Evolutionary conservation across 2,329 filamentous ascomycete genomes (phyloP).

Genomic region (Fusarium hostae): DNA sequence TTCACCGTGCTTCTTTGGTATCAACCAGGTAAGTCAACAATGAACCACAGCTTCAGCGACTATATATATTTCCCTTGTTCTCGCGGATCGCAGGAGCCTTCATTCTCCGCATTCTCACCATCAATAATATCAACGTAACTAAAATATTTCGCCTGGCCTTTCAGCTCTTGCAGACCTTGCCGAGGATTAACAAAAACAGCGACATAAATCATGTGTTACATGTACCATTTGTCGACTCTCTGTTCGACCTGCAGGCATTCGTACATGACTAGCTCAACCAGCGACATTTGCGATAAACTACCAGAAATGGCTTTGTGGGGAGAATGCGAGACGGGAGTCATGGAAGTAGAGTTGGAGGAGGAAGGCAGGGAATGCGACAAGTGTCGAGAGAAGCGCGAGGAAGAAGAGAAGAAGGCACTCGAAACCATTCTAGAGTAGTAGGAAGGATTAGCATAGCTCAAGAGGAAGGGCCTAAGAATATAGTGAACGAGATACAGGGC

Average conservation of each 20-base stretch:
- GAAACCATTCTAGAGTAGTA: neutral
- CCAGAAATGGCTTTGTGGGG: neutral
- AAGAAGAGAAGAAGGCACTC: neutral
- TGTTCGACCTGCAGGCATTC: neutral
- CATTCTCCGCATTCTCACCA: rapidly evolving
- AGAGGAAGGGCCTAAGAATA: rapidly evolving
- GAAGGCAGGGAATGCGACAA: neutral
- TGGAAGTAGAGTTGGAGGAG: neutral
- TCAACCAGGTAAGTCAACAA: rapidly evolving
- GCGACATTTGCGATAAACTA: neutral
- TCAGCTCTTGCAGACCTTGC: rapidly evolving
- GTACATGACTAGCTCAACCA: neutral
- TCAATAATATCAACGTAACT: neutral
- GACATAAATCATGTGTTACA: neutral
- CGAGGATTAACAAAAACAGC: rapidly evolving
- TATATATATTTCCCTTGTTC: neutral
- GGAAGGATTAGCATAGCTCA: neutral
- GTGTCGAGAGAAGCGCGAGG: neutral
- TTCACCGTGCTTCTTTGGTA: rapidly evolving
- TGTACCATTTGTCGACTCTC: neutral
- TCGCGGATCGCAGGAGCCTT: rapidly evolving
- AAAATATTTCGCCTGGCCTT: rapidly evolving
- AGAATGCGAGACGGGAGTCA: neutral
- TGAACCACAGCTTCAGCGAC: neutral
- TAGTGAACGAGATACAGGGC: rapidly evolving